Evolutionary conservation across 768 basidiomycete genomes (phyloP).

Genomic region (Hemileccinum rubropunctum): DNA sequence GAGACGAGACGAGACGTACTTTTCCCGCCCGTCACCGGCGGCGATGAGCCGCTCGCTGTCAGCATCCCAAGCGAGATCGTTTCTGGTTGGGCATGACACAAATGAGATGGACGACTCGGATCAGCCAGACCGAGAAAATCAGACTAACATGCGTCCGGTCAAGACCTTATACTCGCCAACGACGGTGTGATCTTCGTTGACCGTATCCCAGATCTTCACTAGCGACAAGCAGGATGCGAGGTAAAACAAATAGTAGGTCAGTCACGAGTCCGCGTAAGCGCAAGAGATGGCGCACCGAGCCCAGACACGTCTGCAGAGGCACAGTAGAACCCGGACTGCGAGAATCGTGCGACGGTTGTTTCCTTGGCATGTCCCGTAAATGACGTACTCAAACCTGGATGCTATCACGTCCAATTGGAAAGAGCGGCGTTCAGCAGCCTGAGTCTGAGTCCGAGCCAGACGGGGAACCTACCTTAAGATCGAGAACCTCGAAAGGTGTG

Average conservation of each 20-base stretch:
- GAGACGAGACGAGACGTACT: constrained; percentile 39
- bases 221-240: neutral
- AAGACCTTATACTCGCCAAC: constrained; percentile 81
- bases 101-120: neutral
- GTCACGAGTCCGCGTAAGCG: neutral
- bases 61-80: constrained; percentile 95
- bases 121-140: neutral
- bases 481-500: constrained; percentile 60
- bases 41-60: constrained; percentile 96
- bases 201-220: constrained; percentile 93
- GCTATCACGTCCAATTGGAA: constrained; percentile 39
- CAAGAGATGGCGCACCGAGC: constrained; percentile 52
- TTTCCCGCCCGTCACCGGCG: constrained; percentile 89
- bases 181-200: constrained; percentile 77
- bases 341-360: constrained; percentile 86
- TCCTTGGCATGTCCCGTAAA: constrained; percentile 83
- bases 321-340: constrained; percentile 93
- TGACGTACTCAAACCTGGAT: constrained; percentile 56
- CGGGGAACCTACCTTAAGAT: constrained; percentile 62
- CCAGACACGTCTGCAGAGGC: constrained; percentile 86
- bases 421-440: neutral
- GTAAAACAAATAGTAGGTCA: neutral
- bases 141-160: constrained; percentile 63
- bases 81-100: constrained; percentile 43
- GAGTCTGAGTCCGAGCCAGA: neutral